Evolutionary conservation across 257 asterid species (phyloP).

Genomic region (Nicotiana undulata): DNA sequence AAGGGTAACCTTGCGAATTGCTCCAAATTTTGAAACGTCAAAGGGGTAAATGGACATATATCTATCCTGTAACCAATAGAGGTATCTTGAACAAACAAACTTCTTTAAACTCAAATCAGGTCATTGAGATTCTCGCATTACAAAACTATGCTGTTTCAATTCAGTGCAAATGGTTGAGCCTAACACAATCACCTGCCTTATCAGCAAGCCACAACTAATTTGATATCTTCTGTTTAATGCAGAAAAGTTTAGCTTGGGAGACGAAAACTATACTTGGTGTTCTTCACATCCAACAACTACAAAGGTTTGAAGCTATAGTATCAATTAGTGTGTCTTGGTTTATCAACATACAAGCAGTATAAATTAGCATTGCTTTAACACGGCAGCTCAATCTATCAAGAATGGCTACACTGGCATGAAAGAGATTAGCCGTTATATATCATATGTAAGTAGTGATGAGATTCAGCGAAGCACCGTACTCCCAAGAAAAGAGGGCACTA

Average conservation of each 20-base stretch:
- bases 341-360: background rate
- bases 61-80: background rate
- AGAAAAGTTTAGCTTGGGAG: background rate
- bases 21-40: background rate
- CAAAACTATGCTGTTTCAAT: background rate
- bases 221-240: background rate
- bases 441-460: background rate
- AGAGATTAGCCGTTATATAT: background rate
- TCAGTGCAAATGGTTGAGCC: slow-evolving; percentile 1
- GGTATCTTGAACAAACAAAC: background rate
- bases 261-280: background rate
- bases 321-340: background rate
- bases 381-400: background rate
- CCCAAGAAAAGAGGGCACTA: background rate
- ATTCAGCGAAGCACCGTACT: background rate
- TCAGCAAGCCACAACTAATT: background rate
- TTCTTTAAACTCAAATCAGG: background rate
- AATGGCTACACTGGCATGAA: background rate
- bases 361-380: background rate
- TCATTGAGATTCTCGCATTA: background rate
- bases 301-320: background rate
- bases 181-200: background rate
- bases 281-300: background rate
- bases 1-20: background rate
- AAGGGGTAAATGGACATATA: background rate